Conservation (phyloP, 2,329 filamentous ascomycete genomes). For the Paracoccidioides brasiliensis region DNA sequence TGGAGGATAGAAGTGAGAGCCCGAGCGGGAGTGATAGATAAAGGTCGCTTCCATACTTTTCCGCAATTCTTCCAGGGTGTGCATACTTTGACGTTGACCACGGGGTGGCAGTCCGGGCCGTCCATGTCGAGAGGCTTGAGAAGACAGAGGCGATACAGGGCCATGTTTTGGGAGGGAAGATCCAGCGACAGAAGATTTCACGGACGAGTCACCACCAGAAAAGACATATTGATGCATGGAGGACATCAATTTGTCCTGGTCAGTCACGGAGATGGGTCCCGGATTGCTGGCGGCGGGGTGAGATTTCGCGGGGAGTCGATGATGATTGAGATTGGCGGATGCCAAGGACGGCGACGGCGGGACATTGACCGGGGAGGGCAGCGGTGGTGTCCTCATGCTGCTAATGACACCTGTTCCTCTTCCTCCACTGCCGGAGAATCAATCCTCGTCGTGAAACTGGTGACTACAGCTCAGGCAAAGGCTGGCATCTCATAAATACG, state of each 20-base stretch:
- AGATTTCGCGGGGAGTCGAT: conserved; percentile 17
- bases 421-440: conserved; percentile 22
- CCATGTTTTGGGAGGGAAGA: not conserved
- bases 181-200: conserved; percentile 7
- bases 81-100: conserved; percentile 23
- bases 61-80: conserved; percentile 29
- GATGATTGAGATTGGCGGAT: conserved; percentile 14
- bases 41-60: conserved; percentile 32
- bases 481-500: conserved; percentile 22
- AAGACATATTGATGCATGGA: conserved; percentile 7
- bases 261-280: conserved; percentile 10
- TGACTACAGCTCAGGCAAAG: conserved; percentile 18
- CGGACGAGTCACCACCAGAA: conserved; percentile 12
- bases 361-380: conserved; percentile 28
- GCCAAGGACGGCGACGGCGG: conserved; percentile 22
- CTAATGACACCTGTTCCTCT: conserved; percentile 11
- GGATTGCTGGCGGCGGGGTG: conserved; percentile 9
- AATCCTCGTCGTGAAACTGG: conserved; percentile 22
- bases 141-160: not conserved
- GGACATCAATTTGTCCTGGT: conserved; percentile 7
- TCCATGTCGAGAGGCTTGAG: not conserved
- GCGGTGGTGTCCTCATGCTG: conserved; percentile 28
- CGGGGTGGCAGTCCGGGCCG: conserved; percentile 9
- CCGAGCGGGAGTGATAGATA: conserved; percentile 18
- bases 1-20: not conserved